Evolutionary conservation across 2,329 filamentous ascomycete genomes (phyloP).

Genomic region (Phyllosticta capitalensis): DNA sequence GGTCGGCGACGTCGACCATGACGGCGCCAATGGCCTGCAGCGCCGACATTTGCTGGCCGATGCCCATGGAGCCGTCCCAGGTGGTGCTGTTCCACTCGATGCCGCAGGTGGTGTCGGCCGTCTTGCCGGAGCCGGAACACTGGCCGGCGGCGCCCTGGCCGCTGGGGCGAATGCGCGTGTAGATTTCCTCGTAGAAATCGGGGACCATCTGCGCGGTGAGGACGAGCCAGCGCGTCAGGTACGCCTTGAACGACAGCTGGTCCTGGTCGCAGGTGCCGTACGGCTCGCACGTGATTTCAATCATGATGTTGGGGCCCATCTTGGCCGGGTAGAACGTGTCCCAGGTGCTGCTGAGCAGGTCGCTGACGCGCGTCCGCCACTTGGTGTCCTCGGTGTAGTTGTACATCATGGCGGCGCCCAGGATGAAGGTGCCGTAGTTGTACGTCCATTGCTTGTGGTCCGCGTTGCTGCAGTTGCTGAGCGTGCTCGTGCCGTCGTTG

Average conservation of each 20-base stretch:
- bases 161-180: constrained; percentile 49
- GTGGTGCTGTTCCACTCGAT: constrained; percentile 49
- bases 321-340: constrained; percentile 47
- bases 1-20: constrained; percentile 24
- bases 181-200: constrained; percentile 44
- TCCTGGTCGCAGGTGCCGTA: constrained; percentile 55
- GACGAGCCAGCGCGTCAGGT: constrained; percentile 56
- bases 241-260: constrained; percentile 64
- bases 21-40: constrained; percentile 41
- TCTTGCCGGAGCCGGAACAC: constrained; percentile 51
- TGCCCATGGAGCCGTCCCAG: constrained; percentile 43
- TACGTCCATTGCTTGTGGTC: constrained; percentile 55
- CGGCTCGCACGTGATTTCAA: constrained; percentile 58
- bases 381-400: constrained; percentile 45
- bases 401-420: constrained; percentile 54
- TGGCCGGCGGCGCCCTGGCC: constrained; percentile 50
- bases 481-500: constrained; percentile 38
- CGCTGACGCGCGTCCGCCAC: constrained; percentile 46
- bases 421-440: constrained; percentile 55
- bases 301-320: constrained; percentile 49
- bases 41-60: constrained; percentile 45
- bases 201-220: constrained; percentile 54
- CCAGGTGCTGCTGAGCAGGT: constrained; percentile 38
- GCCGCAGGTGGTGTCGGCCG: constrained; percentile 48
- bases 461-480: constrained; percentile 40